Base-by-base conservation (phyloP, 768 basidiomycete genomes). In the Clavaria fumosa region DNA sequence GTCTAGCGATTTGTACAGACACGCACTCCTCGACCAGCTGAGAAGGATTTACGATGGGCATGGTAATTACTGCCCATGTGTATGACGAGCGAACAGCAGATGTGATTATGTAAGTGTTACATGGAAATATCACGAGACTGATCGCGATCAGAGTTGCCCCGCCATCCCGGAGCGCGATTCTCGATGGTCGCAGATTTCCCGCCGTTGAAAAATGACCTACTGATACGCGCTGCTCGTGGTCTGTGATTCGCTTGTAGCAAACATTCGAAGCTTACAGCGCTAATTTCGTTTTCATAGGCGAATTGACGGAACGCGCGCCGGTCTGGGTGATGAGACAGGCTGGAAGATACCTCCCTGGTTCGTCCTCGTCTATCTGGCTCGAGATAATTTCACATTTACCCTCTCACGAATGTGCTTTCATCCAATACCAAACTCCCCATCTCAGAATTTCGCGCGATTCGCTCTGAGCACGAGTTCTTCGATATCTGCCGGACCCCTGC, bases 251-350 rank as follows among this genome's bases (percentile, higher is more conserved):
- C n/a, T n/a, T n/a, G n/a, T n/a, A n/a, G n/a, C n/a, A n/a, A n/a
- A n/a, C n/a, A n/a, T n/a, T n/a, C n/a, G n/a, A n/a, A n/a, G n/a
- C n/a, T n/a, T n/a, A n/a, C n/a, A n/a, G n/a, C n/a, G n/a, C n/a
- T n/a, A n/a, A n/a, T n/a, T n/a, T n/a, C n/a, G n/a, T n/a, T 27
- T 39, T 12, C 19, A 11, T 47, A 79, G 85, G 85, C 20, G 80
- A 93, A 57, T 64, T 68, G 54, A 90, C 85, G 0, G 85, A 89
- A 51, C 74, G 83, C 39, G 88, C 90, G 5, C 90, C 91, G n/a
- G 88, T 90, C 40, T 96, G 91, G 91, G 82, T 93, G 35, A 96
- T 96, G 91, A 74, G 91, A 23, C 91, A 96, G 55, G 91, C 91
- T 17, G 91, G 91, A 34, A 75, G 91, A 37, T 91, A 93, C 61